Evolutionary conservation across 2,329 filamentous ascomycete species (phyloP).

Genomic region (Aspergillus pseudoviridinutans): DNA sequence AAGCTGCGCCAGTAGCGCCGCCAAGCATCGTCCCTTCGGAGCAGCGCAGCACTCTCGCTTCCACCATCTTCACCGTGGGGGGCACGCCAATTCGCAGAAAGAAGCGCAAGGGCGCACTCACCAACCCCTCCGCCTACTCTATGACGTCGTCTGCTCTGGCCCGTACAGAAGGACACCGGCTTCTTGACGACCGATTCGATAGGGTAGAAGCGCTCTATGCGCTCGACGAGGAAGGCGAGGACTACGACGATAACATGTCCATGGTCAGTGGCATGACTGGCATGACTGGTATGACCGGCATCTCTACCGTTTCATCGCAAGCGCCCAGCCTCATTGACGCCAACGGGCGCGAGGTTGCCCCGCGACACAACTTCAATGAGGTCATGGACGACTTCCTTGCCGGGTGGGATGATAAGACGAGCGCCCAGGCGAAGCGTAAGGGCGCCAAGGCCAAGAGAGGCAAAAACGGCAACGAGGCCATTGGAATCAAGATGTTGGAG

Average conservation of each 20-base stretch:
- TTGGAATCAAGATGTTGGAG: slow-evolving; percentile 82
- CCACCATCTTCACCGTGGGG: slow-evolving; percentile 55
- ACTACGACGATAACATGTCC: slow-evolving; percentile 51
- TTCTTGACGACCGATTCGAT: slow-evolving; percentile 89
- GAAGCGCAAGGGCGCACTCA: slow-evolving; percentile 93
- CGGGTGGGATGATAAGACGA: slow-evolving; percentile 47
- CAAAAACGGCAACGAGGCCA: slow-evolving; percentile 76
- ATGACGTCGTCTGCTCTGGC: slow-evolving; percentile 88
- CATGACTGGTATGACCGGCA: slow-evolving; percentile 59
- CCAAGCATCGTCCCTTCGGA: slow-evolving; percentile 37
- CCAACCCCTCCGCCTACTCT: slow-evolving; percentile 79
- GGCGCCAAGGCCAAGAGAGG: slow-evolving; percentile 55
- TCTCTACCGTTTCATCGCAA: slow-evolving; percentile 51
- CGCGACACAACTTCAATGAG: slow-evolving; percentile 75
- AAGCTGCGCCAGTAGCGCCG: slow-evolving; percentile 34
- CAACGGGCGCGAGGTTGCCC: slow-evolving; percentile 46
- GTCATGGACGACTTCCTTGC: slow-evolving; percentile 93
- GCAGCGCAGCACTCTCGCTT: slow-evolving; percentile 41
- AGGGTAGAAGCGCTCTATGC: slow-evolving; percentile 79
- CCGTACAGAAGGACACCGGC: slow-evolving; percentile 78
- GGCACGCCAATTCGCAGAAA: slow-evolving; percentile 66
- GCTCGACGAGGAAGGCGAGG: slow-evolving; percentile 54
- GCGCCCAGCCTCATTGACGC: slow-evolving; percentile 52
- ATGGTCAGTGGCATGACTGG: slow-evolving; percentile 44
- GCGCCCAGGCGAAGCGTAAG: slow-evolving; percentile 40